Evolutionary conservation across 345 rosid genomes (phyloP), one percentile per base, ranked within the genome.

Genomic region (Psidium guajava): DNA sequence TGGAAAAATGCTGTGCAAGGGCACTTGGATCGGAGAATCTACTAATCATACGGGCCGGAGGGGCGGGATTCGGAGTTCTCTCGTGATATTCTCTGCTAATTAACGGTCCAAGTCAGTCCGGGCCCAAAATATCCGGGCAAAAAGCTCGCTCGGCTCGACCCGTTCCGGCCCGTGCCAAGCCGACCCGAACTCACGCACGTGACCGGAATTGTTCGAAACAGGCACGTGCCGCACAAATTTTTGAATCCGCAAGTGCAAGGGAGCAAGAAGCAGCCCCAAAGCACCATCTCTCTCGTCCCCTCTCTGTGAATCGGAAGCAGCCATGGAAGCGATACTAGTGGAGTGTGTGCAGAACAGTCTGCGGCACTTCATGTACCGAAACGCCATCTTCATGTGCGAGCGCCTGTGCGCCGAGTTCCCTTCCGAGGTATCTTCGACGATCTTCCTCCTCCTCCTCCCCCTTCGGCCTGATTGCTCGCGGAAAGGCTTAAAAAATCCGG

Each of bases 391-490:
- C 92, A 91, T 95, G 92, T 95, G 99, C 87, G 99, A 98, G 88
- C 97, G 98, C 81, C 99, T 97, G 89, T 95, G 95, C 83, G 98
- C 99, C 27, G 99, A 96, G 93, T 98, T 94, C 87, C 99, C 99
- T 24, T 90, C 98, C 22, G 99, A 98, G 99, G 99, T 97, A 54
- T 53, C 13, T 6, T 18, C n/a, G 4, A 11, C 57, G 58, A 28
- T 61, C 32, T 32, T 22, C 47, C 25, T 15, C 24, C 47, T 40
- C 22, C 40, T 47, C 82, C 24, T 44, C 54, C 40, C 36, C 82
- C 24, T 44, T 51, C 74, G 40, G 9, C 2, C 86, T 42, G 55
- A 56, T 56, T 8, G 42, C 6, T 52, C 15, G 25, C 25, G 0
- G 80, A 44, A 0, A 20, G 24, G 52, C 52, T 10, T 11, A 11